phyloP scores from a whole-genome alignment of 345 rosid species.

The Bruguiera parviflora region DNA sequence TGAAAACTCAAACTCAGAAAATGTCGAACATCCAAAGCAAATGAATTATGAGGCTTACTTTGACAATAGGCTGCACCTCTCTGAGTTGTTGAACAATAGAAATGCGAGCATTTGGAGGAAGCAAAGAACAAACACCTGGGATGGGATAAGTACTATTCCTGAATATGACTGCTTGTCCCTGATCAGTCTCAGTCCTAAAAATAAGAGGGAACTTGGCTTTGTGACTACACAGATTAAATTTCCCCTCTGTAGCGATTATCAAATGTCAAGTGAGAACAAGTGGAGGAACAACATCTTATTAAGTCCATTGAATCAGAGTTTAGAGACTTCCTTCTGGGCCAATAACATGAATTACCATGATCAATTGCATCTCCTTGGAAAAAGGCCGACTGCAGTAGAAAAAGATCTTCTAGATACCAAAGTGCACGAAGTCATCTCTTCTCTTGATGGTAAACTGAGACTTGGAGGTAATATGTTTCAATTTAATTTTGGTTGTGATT shows the following conservation, averaged over 20 bases:
- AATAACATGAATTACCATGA: slow-evolving; percentile 13
- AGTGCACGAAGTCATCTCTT: slow-evolving; percentile 14
- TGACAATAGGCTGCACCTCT: slow-evolving; percentile 21
- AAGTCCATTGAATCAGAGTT: slow-evolving; percentile 19
- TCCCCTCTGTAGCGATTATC: slow-evolving; percentile 27
- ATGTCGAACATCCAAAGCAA: slow-evolving; percentile 31
- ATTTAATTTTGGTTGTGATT: background rate
- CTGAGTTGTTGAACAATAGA: slow-evolving; percentile 29
- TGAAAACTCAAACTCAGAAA: slow-evolving; percentile 28
- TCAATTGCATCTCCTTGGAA: slow-evolving; percentile 17
- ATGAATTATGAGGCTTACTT: slow-evolving; percentile 27
- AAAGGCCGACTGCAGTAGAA: slow-evolving; percentile 3
- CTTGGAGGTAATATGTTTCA: slow-evolving; percentile 27
- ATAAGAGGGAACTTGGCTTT: slow-evolving; percentile 18
- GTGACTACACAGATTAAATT: slow-evolving; percentile 36
- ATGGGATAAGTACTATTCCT: slow-evolving; percentile 37
- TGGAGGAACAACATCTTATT: slow-evolving; percentile 21
- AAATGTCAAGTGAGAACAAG: slow-evolving; percentile 35
- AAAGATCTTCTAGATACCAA: slow-evolving; percentile 13
- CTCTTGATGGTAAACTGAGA: slow-evolving; percentile 11
- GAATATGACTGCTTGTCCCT: slow-evolving; percentile 42
- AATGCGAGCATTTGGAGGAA: slow-evolving; percentile 32
- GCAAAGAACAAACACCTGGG: slow-evolving; percentile 27
- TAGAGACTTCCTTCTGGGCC: slow-evolving; percentile 19
- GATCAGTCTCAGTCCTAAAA: slow-evolving; percentile 26